These are phyloP conservation scores for Chaetothyriales sp. DNA, from an alignment of 2,329 filamentous ascomycete species.

Conservation along the genomic window DNA sequence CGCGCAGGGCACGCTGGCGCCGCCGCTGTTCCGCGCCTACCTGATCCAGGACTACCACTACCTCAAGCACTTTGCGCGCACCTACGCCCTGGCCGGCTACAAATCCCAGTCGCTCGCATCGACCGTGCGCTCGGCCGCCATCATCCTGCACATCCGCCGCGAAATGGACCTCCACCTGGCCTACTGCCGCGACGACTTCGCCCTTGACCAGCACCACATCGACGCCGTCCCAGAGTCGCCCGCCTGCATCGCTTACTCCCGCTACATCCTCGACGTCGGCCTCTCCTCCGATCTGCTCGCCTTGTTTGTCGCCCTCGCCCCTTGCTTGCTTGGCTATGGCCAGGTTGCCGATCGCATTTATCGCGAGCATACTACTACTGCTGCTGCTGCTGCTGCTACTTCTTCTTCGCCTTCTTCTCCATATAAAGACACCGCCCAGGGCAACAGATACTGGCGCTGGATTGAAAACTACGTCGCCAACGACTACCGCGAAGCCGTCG, in stretches of 20 bases:
- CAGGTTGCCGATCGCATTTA: conserved; percentile 59
- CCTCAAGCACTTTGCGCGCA: conserved; percentile 75
- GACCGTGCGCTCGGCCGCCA: conserved; percentile 52
- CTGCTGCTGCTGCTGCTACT: conserved; percentile 17
- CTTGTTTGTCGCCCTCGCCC: conserved; percentile 68
- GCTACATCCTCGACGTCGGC: conserved; percentile 79
- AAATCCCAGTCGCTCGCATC: conserved; percentile 62
- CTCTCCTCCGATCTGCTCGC: conserved; percentile 77
- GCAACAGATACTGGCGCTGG: conserved; percentile 76
- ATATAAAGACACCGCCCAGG: conserved; percentile 23
- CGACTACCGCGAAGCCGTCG: conserved; percentile 61
- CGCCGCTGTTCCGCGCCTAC: conserved; percentile 72
- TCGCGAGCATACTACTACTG: conserved; percentile 43
- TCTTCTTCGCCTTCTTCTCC: too few species aligned
- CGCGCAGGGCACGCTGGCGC: conserved; percentile 57
- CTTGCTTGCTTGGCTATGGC: conserved; percentile 81
- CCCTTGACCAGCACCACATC: conserved; percentile 58
- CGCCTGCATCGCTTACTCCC: conserved; percentile 69
- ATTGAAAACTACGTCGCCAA: conserved; percentile 75
- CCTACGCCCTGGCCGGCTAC: conserved; percentile 71
- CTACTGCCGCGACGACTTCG: conserved; percentile 67
- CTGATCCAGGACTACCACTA: conserved; percentile 88
- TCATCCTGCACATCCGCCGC: conserved; percentile 59
- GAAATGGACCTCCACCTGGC: conserved; percentile 70
- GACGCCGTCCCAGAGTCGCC: conserved; percentile 52